Base-by-base conservation (phyloP, 306 rosid species). In the Sicyos baderoa region DNA sequence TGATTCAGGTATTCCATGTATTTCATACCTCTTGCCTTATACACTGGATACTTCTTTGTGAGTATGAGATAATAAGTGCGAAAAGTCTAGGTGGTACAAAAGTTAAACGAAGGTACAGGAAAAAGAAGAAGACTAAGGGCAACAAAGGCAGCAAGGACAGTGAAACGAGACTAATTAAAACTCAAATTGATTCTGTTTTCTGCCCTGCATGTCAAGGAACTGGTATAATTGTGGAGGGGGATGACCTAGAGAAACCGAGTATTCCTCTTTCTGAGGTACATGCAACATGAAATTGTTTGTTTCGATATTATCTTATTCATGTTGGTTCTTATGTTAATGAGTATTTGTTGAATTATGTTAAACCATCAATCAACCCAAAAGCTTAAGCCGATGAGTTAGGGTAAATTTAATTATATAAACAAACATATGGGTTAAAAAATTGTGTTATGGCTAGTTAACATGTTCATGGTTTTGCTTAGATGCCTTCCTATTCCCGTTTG, bases 201-300 rank as follows among this genome's bases (percentile, higher is more conserved):
- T 92, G 98, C 74, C 98, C 98, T 19, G 98, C 86, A 79, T 92
- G 98, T 77, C 95, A 86, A 77, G 98, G 96, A 42, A 85, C 96
- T 61, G 98, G 95, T 53, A 49, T 68, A 16, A 53, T 53, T 54
- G 61, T 74, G 23, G 88, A 81, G 51, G 84, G 86, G 50, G 82
- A 80, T 75, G 86, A 71, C 49, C 64, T 81, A 51, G 97, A 92
- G 80, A 76, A 64, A 62, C 76, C 84, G 37, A 64, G 73, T 64
- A 74, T 84, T 18, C 75, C 86, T 54, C 56, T 87, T 51, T 80
- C 89, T 49, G 85, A 92, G 97, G 97, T 89, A 71, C 75, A 84
- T 51, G 44, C 42, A 22, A 59, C 64, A 29, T 58, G 70, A 45
- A 65, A 65, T 40, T 10, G 22, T 65, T 13, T 65, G 19, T 65